Conservation (phyloP, 2,329 filamentous ascomycete species). For the Fusarium siculi region DNA sequence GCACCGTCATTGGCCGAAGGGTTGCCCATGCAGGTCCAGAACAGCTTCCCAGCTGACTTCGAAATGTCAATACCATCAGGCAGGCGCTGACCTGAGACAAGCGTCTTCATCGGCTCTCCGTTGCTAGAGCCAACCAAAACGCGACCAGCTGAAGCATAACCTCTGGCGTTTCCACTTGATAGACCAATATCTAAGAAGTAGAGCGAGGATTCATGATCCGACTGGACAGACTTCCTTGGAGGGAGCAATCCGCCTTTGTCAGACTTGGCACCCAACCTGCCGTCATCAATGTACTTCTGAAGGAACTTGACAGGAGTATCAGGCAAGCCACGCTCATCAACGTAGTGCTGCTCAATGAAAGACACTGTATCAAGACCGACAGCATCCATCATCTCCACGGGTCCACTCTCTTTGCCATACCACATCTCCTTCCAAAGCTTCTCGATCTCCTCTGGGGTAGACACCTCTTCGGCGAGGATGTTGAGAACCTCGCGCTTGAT, state of each 20-base stretch:
- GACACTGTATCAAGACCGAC: constrained; percentile 17
- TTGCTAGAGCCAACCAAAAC: background rate
- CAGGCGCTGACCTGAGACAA: background rate
- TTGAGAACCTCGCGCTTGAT: constrained; percentile 10
- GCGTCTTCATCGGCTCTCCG: background rate
- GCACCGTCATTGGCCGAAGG: background rate
- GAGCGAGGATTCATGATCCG: fast-evolving
- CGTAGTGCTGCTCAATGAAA: constrained; percentile 14
- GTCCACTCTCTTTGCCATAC: background rate
- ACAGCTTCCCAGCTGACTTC: background rate
- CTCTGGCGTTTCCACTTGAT: fast-evolving
- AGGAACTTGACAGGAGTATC: constrained; percentile 3
- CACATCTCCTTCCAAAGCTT: constrained; percentile 14
- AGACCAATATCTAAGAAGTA: background rate
- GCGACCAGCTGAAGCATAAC: background rate
- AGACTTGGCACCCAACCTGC: constrained; percentile 4
- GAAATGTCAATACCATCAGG: constrained; percentile 10
- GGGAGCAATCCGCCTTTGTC: constrained; percentile 6
- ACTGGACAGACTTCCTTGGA: fast-evolving
- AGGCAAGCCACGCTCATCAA: background rate
- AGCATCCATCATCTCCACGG: constrained; percentile 3
- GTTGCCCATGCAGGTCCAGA: constrained; percentile 6
- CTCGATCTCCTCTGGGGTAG: constrained; percentile 2
- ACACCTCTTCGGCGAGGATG: background rate
- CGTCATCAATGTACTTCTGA: background rate